Evolutionary conservation across 2,329 filamentous ascomycete genomes (phyloP).

Genomic region (Stemphylium vesicarium): DNA sequence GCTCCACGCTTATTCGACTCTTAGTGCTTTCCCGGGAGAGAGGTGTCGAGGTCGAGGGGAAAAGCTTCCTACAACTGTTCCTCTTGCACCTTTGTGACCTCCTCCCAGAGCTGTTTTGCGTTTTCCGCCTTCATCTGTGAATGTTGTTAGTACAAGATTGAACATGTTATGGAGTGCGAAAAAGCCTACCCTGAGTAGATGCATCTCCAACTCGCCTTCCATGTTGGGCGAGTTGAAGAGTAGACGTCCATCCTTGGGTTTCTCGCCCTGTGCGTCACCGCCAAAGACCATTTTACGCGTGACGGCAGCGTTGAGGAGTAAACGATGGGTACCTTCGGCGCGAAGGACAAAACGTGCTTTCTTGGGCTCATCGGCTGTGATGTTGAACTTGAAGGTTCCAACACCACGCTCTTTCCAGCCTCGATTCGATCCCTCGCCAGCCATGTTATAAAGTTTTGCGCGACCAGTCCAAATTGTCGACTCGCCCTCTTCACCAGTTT

Average conservation of each 20-base stretch:
- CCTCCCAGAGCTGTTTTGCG: constrained; percentile 33
- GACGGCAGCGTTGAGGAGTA: constrained; percentile 85
- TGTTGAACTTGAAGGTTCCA: constrained; percentile 83
- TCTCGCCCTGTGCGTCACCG: constrained; percentile 66
- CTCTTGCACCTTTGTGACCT: constrained; percentile 30
- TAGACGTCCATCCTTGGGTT: constrained; percentile 73
- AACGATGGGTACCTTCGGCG: constrained; percentile 84
- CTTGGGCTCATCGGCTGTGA: constrained; percentile 45
- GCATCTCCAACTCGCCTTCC: constrained; percentile 59
- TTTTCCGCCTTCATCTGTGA: constrained; percentile 29
- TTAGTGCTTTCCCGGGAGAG: background rate
- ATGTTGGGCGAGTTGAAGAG: constrained; percentile 65
- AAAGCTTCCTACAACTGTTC: constrained; percentile 28
- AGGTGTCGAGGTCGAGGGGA: constrained; percentile 6
- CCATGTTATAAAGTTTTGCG: constrained; percentile 84
- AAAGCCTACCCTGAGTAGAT: constrained; percentile 62
- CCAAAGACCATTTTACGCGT: constrained; percentile 81
- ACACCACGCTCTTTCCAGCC: constrained; percentile 91
- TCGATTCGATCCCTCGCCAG: constrained; percentile 58
- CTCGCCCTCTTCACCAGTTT: constrained; percentile 88
- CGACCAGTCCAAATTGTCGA: constrained; percentile 75
- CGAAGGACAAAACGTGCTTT: constrained; percentile 83
- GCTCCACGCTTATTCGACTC: background rate
- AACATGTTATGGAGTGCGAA: background rate
- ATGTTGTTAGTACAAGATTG: background rate